These are phyloP conservation scores for Phycomyces blakesleeanus DNA, from an alignment of 192 early-diverging fungal species.

Conservation along the genomic window DNA sequence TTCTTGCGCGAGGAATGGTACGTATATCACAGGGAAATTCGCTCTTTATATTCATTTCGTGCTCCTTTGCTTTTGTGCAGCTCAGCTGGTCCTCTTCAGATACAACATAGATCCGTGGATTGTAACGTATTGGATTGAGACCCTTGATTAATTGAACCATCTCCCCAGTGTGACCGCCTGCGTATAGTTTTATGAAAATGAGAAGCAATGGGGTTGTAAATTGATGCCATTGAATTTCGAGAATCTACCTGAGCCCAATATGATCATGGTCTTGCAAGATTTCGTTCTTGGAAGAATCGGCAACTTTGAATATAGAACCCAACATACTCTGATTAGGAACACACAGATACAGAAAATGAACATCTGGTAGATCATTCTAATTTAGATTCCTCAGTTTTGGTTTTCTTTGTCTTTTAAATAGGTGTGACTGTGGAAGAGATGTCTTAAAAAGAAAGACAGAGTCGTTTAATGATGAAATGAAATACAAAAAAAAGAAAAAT, in stretches of 20 bases:
- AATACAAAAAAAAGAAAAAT: background rate
- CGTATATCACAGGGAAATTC: constrained; percentile 9
- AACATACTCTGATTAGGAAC: background rate
- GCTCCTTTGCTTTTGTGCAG: constrained; percentile 45
- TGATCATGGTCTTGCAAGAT: constrained; percentile 36
- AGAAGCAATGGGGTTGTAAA: no score
- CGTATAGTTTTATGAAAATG: no score
- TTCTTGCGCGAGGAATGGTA: constrained; percentile 67
- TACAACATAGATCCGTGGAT: constrained; percentile 69
- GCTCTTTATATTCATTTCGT: constrained; percentile 37
- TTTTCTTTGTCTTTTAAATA: background rate
- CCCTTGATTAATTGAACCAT: constrained; percentile 73
- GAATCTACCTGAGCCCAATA: constrained; percentile 31
- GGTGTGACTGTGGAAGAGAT: background rate
- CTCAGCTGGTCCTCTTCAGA: constrained; percentile 63
- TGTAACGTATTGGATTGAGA: constrained; percentile 54
- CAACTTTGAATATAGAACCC: background rate
- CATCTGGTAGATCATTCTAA: background rate
- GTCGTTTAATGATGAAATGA: background rate
- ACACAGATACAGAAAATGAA: background rate
- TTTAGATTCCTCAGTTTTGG: background rate
- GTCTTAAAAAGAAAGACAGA: background rate
- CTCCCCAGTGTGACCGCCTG: constrained; percentile 90
- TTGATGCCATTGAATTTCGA: constrained; percentile 5
- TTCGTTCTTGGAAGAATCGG: background rate